Evolutionary conservation across 2,329 filamentous ascomycete species (phyloP), one percentile per base, ranked within the genome.

Genomic region (Rhynchosporium agropyri): DNA sequence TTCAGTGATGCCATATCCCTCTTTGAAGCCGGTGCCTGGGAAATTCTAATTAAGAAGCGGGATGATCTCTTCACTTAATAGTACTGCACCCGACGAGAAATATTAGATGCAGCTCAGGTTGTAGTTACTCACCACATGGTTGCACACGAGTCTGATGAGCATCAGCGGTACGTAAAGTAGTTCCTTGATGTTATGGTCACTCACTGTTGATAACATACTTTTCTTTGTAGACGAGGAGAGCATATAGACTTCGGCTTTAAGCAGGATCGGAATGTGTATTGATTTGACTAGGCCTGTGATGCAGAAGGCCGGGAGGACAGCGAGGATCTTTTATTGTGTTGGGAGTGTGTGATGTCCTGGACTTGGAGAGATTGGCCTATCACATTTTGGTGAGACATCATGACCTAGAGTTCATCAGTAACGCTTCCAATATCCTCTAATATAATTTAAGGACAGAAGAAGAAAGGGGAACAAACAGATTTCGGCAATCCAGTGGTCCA

Each of bases 111-210:
- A 83, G 73, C 94, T 94, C 29, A 87, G 85, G 51, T 69, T 64
- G 43, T 71, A 70, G 3, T 66, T 42, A 26, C 63, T 26, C 1
- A 69, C 69, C 9, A 70, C 59, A 0, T 65, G 68, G 13, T 70
- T 67, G 6, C 64, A 55, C 4, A 69, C 65, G 69, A 96, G 79
- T 26, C 84, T 80, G 6, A 94, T 84, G 0, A 92, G 79, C 61
- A 96, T 87, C 0, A 91, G 90, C 4, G 92, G 92, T 2, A 93
- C 91, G 3, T 88, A 77, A 8, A 81, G 78, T 33, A 93, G 76
- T 64, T 82, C 80, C 4, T 86, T 89, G 70, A 96, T 88, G 42
- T 83, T 82, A 76, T 85, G 91, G 57, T 79, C 82, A 73, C 90
- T 79, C 31, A 92, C 82, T 70, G 88, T 82, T 38, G 78, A 69